phyloP scores from a whole-genome alignment of 2,329 filamentous ascomycete genomes.

The Nemania sp. region DNA sequence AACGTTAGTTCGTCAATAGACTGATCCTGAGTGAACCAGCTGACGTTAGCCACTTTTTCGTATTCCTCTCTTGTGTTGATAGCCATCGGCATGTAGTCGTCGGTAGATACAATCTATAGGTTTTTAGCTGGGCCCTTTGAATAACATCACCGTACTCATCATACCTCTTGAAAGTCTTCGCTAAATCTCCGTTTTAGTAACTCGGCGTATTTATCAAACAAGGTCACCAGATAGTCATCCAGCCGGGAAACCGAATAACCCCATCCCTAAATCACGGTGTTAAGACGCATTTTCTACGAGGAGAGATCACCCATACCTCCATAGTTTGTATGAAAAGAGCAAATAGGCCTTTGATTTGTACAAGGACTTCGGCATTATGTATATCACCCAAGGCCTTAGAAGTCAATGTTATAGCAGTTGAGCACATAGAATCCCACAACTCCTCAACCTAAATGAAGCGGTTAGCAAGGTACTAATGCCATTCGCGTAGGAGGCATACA shows the following conservation, averaged over 20 bases:
- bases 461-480: slow-evolving; percentile 6
- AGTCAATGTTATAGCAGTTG: slow-evolving; percentile 84
- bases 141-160: neutral
- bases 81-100: slow-evolving; percentile 99
- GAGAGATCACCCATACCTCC: slow-evolving; percentile 71
- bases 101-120: slow-evolving; percentile 79
- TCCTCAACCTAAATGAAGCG: slow-evolving; percentile 79
- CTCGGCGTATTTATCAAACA: slow-evolving; percentile 95
- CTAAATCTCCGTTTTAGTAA: slow-evolving; percentile 91
- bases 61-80: slow-evolving; percentile 92
- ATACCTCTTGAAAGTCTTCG: slow-evolving; percentile 91
- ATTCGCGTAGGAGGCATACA: slow-evolving; percentile 61
- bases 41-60: slow-evolving; percentile 94
- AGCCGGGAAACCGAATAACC: slow-evolving; percentile 85
- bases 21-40: slow-evolving; percentile 93
- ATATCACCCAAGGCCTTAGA: slow-evolving; percentile 81
- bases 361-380: slow-evolving; percentile 86
- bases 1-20: slow-evolving; percentile 79
- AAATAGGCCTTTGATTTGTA: slow-evolving; percentile 95
- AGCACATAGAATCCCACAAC: slow-evolving; percentile 98
- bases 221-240: slow-evolving; percentile 84
- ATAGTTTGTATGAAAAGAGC: slow-evolving; percentile 98
- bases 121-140: slow-evolving; percentile 32
- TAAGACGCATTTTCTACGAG: neutral
- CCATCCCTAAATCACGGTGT: slow-evolving; percentile 73